These are phyloP conservation scores for Erythrobasidium hasegawianum DNA, from an alignment of 1,284 basidiomycete genomes.

Conservation along the genomic window DNA sequence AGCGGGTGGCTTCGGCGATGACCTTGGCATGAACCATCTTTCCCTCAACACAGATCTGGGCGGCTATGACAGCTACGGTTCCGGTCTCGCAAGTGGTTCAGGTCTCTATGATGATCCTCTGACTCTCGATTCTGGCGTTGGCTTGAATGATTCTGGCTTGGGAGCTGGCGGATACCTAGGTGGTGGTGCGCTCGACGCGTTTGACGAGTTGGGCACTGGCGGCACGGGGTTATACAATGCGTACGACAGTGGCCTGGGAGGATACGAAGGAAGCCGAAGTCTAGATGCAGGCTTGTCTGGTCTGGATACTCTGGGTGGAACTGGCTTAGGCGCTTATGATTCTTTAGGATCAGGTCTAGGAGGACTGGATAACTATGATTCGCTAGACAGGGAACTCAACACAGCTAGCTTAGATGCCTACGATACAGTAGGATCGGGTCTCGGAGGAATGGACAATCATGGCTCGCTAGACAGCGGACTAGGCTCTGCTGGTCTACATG, in stretches of 20 bases:
- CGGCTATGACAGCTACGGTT: constrained; percentile 15
- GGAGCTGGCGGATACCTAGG: not conserved
- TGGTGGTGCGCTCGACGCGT: not conserved
- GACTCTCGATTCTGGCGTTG: constrained; percentile 2
- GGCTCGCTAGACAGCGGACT: constrained; percentile 6
- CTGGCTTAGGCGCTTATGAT: constrained; percentile 6
- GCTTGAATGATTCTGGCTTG: not conserved
- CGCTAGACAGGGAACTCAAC: too few species aligned
- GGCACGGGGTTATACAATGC: not conserved
- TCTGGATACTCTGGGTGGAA: not conserved
- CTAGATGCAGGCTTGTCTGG: not conserved
- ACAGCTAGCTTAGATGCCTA: too few species aligned
- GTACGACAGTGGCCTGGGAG: not conserved
- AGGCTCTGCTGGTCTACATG: not conserved
- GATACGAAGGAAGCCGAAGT: not conserved
- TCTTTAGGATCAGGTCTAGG: not conserved
- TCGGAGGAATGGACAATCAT: too few species aligned
- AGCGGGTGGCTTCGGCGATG: not conserved
- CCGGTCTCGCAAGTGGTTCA: constrained; percentile 5
- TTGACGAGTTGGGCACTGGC: not conserved
- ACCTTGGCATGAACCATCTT: constrained; percentile 13
- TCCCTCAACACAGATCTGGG: constrained; percentile 20
- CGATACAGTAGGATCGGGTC: too few species aligned
- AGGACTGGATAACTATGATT: too few species aligned
- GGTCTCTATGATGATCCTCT: constrained; percentile 12